phyloP scores from a whole-genome alignment of 2,329 filamentous ascomycete species.

The Chaetomiaceae sp. region DNA sequence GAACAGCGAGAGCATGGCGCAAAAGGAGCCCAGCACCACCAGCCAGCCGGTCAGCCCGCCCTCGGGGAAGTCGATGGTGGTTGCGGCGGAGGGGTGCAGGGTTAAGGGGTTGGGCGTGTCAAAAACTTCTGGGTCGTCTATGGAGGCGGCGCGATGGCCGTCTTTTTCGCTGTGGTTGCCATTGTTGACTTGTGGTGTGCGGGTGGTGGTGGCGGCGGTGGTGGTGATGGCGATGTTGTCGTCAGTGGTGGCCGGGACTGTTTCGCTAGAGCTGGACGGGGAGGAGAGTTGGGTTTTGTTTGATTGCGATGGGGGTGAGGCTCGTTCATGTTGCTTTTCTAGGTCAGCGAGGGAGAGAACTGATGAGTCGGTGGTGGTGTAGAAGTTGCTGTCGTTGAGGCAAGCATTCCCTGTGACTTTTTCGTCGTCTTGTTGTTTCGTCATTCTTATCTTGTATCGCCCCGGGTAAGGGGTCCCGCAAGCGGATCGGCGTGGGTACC shows the following conservation, averaged over 20 bases:
- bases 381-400: slow-evolving; percentile 1
- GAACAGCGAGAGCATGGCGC: slow-evolving; percentile 64
- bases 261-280: background rate
- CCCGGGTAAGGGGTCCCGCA: background rate
- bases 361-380: slow-evolving; percentile 1
- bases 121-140: too few species aligned
- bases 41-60: slow-evolving; percentile 69
- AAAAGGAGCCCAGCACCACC: slow-evolving; percentile 73
- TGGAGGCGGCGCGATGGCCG: background rate
- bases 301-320: too few species aligned
- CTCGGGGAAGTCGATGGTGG: slow-evolving; percentile 59
- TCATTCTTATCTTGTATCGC: background rate
- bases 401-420: background rate
- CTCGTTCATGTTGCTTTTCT: background rate
- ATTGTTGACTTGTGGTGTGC: too few species aligned
- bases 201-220: background rate
- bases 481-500: background rate
- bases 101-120: slow-evolving; percentile 14
- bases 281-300: too few species aligned
- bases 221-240: background rate
- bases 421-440: background rate
- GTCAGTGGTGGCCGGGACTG: background rate
- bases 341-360: slow-evolving; percentile 4
- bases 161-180: background rate
- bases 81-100: slow-evolving; percentile 20